Evolutionary conservation across 768 basidiomycete species (phyloP).

Genomic region (Pleurotus salmoneostramineus): DNA sequence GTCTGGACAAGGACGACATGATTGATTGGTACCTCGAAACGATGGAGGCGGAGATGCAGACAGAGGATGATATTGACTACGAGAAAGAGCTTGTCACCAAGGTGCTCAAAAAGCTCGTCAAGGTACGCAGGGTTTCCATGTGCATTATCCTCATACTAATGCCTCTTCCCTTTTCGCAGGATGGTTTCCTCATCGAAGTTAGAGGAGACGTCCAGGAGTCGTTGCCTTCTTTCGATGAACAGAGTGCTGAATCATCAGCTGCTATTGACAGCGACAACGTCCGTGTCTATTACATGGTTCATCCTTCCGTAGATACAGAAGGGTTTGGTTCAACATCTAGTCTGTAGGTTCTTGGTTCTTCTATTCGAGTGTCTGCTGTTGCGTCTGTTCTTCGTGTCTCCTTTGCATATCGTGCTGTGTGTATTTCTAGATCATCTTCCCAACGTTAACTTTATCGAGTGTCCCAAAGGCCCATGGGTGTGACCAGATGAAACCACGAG

Average conservation of each 20-base stretch:
- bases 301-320: slow-evolving; percentile 82
- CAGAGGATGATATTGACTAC: slow-evolving; percentile 84
- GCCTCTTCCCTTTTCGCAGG: slow-evolving; percentile 38
- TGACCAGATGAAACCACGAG: too few relatives aligned
- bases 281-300: slow-evolving; percentile 86
- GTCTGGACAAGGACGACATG: slow-evolving; percentile 86
- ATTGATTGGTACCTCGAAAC: slow-evolving; percentile 96
- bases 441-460: too few relatives aligned
- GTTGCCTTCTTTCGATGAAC: slow-evolving; percentile 61
- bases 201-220: slow-evolving; percentile 82
- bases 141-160: not conserved
- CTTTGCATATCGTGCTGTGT: not conserved
- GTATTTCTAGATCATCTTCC: not conserved
- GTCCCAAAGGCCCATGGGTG: too few relatives aligned
- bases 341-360: slow-evolving; percentile 6
- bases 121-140: slow-evolving; percentile 46
- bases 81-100: slow-evolving; percentile 90
- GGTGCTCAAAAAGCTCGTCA: slow-evolving; percentile 84
- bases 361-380: not conserved
- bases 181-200: slow-evolving; percentile 81
- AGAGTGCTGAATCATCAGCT: slow-evolving; percentile 47
- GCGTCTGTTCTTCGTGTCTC: not conserved
- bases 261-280: slow-evolving; percentile 51
- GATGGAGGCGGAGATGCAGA: slow-evolving; percentile 78
- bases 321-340: slow-evolving; percentile 30